Percentiles rank a stretch among this genome's conserved stretches.
These are phyloP conservation scores for Tephrocybe sp. DNA, from an alignment of 768 basidiomycete genomes.

Conservation along the genomic window DNA sequence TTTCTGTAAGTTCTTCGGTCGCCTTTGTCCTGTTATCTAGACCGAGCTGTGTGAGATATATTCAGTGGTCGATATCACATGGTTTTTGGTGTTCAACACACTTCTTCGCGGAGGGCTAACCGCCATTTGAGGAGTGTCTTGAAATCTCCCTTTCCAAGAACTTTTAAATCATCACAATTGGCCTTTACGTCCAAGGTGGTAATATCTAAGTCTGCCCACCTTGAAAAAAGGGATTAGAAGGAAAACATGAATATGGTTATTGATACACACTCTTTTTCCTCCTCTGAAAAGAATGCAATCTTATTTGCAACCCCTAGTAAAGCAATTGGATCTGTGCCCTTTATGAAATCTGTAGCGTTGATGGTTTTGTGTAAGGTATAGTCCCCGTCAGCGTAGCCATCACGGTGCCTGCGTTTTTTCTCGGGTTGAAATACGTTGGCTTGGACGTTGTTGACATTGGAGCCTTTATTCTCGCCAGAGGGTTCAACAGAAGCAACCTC, in stretches of 20 bases:
- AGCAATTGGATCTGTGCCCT: constrained; percentile 66
- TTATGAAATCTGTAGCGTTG: constrained; percentile 69
- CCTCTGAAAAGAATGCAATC: constrained; percentile 74
- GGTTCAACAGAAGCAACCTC: constrained; percentile 57
- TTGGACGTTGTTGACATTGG: constrained; percentile 64
- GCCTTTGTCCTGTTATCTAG: constrained; percentile 75
- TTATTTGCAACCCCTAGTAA: constrained; percentile 76
- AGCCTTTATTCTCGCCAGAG: constrained; percentile 46
- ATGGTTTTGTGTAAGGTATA: constrained; percentile 83
- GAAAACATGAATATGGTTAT: constrained; percentile 1
- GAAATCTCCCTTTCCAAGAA: constrained; percentile 97
- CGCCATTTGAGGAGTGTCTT: constrained; percentile 93
- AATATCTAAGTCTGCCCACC: constrained; percentile 69
- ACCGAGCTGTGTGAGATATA: constrained; percentile 55
- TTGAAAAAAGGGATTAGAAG: constrained; percentile 24
- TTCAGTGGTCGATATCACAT: neutral
- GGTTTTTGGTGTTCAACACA: constrained; percentile 28
- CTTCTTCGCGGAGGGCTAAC: constrained; percentile 82
- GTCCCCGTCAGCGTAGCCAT: constrained; percentile 94
- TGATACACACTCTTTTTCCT: constrained; percentile 71
- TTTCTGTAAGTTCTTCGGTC: constrained; percentile 76
- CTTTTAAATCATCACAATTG: constrained; percentile 92
- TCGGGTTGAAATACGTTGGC: constrained; percentile 96
- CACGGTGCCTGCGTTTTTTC: constrained; percentile 89
- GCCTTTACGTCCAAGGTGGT: constrained; percentile 78